phyloP scores from a whole-genome alignment of 73 alveolate genomes.

The Tetrahymena malaccensis region DNA sequence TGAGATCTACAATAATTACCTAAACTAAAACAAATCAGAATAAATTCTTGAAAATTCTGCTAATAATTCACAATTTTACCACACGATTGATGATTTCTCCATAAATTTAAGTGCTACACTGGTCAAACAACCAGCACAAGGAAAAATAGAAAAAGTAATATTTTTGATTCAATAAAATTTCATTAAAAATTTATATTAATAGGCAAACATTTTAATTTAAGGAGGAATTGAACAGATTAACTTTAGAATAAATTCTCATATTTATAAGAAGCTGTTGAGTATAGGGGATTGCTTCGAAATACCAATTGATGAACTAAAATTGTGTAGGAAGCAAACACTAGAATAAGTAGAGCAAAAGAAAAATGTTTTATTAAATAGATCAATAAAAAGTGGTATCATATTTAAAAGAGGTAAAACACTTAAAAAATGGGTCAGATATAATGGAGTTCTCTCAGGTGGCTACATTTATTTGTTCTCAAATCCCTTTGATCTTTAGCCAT shows the following conservation, averaged over 20 bases:
- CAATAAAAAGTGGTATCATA: background rate
- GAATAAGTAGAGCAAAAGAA: background rate
- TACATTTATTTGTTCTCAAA: constrained; percentile 22
- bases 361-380: background rate
- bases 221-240: background rate
- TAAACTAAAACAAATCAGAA: background rate
- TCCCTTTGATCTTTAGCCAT: constrained; percentile 2
- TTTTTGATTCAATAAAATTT: background rate
- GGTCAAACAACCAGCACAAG: background rate
- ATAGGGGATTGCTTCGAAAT: background rate
- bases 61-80: background rate
- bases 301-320: background rate
- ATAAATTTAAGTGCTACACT: background rate
- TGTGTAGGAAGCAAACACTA: background rate
- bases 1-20: background rate
- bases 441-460: constrained; percentile 37
- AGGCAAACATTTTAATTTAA: background rate
- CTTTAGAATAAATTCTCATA: background rate
- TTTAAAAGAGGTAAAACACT: background rate
- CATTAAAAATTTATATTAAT: background rate
- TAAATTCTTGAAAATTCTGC: background rate
- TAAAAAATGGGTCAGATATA: constrained; percentile 8
- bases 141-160: background rate
- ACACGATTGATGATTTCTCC: background rate
- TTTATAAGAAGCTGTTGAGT: background rate